A percentile compares a stretch with the other conserved stretches of the same genome.
phyloP scores from a whole-genome alignment of 768 basidiomycete genomes.

The Russula emetica region DNA sequence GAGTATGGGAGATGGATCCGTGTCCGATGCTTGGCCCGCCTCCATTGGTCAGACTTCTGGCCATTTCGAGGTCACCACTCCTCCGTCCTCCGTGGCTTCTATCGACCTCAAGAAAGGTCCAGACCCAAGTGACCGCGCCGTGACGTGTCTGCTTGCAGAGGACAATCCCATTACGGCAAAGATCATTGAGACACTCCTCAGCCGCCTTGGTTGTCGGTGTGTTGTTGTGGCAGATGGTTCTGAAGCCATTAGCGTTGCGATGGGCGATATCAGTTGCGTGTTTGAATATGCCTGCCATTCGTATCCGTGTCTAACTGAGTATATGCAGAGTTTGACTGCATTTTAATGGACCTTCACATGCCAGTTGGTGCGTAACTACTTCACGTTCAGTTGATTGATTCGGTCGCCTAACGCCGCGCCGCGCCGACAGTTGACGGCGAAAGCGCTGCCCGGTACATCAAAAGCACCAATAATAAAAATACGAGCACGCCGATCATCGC shows the following conservation, averaged over 20 bases:
- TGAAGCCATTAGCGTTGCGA: slow-evolving; percentile 93
- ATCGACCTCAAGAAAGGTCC: slow-evolving; percentile 73
- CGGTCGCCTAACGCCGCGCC: slow-evolving; percentile 12
- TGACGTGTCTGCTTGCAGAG: slow-evolving; percentile 92
- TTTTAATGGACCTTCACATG: slow-evolving; percentile 95
- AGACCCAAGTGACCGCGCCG: slow-evolving; percentile 79
- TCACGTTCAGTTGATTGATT: slow-evolving; percentile 25
- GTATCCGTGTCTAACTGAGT: slow-evolving; percentile 11
- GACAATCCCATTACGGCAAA: slow-evolving; percentile 98
- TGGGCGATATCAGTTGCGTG: slow-evolving; percentile 85
- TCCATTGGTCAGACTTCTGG: slow-evolving; percentile 49
- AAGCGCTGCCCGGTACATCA: slow-evolving; percentile 94
- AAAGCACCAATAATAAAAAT: slow-evolving; percentile 94
- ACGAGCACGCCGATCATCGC: slow-evolving; percentile 89
- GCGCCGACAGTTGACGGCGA: slow-evolving; percentile 79
- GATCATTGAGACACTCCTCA: slow-evolving; percentile 92
- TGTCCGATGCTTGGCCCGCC: slow-evolving; percentile 69
- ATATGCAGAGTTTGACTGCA: slow-evolving; percentile 85
- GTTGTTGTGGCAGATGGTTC: slow-evolving; percentile 95
- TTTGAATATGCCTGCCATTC: slow-evolving; percentile 27
- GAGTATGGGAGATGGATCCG: slow-evolving; percentile 72
- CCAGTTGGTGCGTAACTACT: slow-evolving; percentile 66
- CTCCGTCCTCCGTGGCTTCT: slow-evolving; percentile 81
- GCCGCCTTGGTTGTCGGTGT: slow-evolving; percentile 91
- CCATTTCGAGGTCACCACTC: slow-evolving; percentile 57